Conservation (phyloP, 78 protist genomes). For the Dictyostelium intermedium region DNA sequence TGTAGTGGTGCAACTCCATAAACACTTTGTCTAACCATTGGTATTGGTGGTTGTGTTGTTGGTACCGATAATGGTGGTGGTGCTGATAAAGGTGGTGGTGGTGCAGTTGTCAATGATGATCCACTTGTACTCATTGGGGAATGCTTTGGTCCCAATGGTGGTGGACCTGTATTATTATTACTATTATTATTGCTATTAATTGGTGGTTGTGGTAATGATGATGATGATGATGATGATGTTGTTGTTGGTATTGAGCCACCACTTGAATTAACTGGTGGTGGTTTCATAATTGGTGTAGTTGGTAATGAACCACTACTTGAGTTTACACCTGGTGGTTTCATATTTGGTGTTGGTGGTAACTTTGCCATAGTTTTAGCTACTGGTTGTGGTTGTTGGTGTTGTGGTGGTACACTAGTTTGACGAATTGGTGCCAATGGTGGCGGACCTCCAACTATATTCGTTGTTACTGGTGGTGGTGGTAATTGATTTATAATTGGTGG, state of each 20-base stretch:
- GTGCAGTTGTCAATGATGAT: neutral
- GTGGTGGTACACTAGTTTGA: neutral
- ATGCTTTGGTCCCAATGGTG: neutral
- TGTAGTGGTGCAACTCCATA: neutral
- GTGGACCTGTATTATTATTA: neutral
- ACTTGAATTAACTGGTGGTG: neutral
- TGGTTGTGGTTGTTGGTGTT: neutral
- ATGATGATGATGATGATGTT: neutral
- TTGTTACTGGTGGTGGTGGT: slow-evolving; percentile 26
- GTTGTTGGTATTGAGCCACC: neutral
- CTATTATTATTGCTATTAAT: neutral
- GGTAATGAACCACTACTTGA: neutral
- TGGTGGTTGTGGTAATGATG: slow-evolving; percentile 4
- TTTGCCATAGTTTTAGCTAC: neutral
- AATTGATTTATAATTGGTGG: neutral
- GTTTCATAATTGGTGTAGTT: neutral
- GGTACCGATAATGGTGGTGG: neutral
- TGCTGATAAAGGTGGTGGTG: neutral
- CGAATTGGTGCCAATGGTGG: neutral
- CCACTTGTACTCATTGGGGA: neutral
- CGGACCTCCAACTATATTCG: neutral
- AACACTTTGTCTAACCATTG: neutral
- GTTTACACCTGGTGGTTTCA: neutral
- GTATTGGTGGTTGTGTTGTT: neutral
- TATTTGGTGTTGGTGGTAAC: neutral